Evolutionary conservation across 75 land plant species (phyloP), one percentile per base, ranked within the genome.

Genomic region (Ceratopteris richardii): DNA sequence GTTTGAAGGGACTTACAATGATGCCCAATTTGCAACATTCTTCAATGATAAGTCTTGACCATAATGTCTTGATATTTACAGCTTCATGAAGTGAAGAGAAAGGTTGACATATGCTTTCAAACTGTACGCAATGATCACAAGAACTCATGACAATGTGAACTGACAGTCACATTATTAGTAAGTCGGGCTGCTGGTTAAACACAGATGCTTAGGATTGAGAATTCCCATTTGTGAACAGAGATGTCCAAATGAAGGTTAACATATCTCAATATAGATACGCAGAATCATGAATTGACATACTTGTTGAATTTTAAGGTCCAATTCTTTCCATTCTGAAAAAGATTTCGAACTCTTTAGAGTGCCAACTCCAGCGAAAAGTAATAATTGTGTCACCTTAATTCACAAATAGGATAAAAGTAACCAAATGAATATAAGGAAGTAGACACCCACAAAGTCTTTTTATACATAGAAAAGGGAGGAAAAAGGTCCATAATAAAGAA

Each of bases 31-130:
- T 82, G 71, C 70, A 66, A 47, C 95, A 89, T 63, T 93, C 98
- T 73, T 93, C 98, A 54, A 93, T 63, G 11, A 93, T 78, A 17
- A 93, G 87, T 19, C 66, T 76, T 29, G 98, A 96, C 98, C 98
- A 93, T 29, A 89, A n/a, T 27, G 78, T 51, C 68, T 93, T 93
- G 56, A 93, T 83, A 56, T 93, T 93, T 13, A 73, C 65, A 70
- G 46, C 73, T 11, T 67, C 63, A 60, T 74, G 33, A 13, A 74
- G 29, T 13, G 44, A 51, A 16, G 16, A 31, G 31, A 39, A 36
- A 31, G 80, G 71, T 43, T 56, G 72, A 23, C 74, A 29, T 42
- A 77, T 44, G 13, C 62, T 57, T 51, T 77, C 80, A 42, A 71
- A 73, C 80, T 77, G 67, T 24, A 59, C 3, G 3, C 23, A 10